Conservation (phyloP, 1,284 basidiomycete species). For the Vanrija pseudolonga region DNA sequence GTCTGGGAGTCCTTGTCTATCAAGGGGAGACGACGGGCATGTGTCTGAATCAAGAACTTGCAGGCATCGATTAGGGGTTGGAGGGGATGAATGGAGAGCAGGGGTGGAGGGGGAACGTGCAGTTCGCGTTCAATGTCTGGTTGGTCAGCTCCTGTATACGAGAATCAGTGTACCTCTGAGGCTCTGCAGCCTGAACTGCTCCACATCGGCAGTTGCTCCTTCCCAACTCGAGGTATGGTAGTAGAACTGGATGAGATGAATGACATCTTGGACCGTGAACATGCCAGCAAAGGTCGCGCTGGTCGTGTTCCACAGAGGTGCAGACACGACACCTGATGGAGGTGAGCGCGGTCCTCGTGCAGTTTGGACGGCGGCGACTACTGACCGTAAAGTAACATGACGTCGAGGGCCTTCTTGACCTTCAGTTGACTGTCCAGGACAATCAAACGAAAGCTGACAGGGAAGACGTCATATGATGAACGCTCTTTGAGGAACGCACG, state of each 20-base stretch:
- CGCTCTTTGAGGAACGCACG: slow-evolving; percentile 77
- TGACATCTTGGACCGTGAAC: slow-evolving; percentile 93
- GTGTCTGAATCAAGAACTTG: slow-evolving; percentile 86
- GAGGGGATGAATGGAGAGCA: slow-evolving; percentile 82
- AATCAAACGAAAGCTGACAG: slow-evolving; percentile 92
- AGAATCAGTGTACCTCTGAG: slow-evolving; percentile 61
- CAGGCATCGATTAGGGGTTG: slow-evolving; percentile 88
- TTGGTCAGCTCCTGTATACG: slow-evolving; percentile 3
- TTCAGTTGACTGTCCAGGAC: slow-evolving; percentile 92
- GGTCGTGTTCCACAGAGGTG: slow-evolving; percentile 96
- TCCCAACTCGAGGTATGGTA: slow-evolving; percentile 82
- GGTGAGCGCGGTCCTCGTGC: not conserved
- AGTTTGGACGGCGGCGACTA: slow-evolving; percentile 10
- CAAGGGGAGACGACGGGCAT: slow-evolving; percentile 88
- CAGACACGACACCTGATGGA: slow-evolving; percentile 88
- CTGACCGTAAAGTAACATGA: slow-evolving; percentile 79
- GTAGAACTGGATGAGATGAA: slow-evolving; percentile 95
- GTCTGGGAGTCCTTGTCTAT: slow-evolving; percentile 93
- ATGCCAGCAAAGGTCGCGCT: slow-evolving; percentile 83
- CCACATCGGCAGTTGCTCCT: slow-evolving; percentile 83
- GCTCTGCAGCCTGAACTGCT: slow-evolving; percentile 85
- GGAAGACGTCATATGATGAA: slow-evolving; percentile 91
- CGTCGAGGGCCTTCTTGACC: slow-evolving; percentile 87
- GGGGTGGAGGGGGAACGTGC: slow-evolving; percentile 86
- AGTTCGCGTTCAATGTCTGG: slow-evolving; percentile 90